A percentile compares a stretch with the other conserved stretches of the same genome.
These are phyloP conservation scores for Fusarium udum DNA, from an alignment of 2,329 filamentous ascomycete species.

Conservation along the genomic window DNA sequence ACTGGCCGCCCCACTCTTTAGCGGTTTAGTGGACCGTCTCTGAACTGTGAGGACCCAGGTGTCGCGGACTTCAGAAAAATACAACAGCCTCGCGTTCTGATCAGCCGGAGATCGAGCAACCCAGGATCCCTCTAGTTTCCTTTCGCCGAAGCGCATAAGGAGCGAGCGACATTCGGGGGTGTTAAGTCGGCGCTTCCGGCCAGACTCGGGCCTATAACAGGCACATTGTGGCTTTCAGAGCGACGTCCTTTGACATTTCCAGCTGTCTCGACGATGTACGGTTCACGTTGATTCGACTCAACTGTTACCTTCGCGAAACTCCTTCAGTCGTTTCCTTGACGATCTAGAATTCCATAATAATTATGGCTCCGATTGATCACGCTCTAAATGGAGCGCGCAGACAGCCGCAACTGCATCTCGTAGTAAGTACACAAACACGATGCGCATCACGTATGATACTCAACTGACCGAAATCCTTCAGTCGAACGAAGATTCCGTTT, in stretches of 20 bases:
- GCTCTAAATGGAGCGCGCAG: slow-evolving; percentile 51
- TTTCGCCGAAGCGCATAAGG: not conserved
- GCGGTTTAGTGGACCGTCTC: not conserved
- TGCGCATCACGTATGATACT: not conserved
- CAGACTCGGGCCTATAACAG: not conserved
- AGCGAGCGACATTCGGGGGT: not conserved
- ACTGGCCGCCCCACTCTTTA: not conserved
- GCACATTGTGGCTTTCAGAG: not conserved
- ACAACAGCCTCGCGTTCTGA: slow-evolving; percentile 29
- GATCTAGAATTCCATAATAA: not conserved
- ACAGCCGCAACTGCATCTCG: slow-evolving; percentile 58
- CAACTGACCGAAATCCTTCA: slow-evolving; percentile 52
- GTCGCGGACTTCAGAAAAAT: slow-evolving; percentile 35
- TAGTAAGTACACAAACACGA: slow-evolving; percentile 51
- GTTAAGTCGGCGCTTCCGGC: not conserved
- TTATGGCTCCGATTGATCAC: slow-evolving; percentile 38
- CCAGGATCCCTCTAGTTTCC: not conserved
- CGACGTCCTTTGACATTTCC: slow-evolving; percentile 5
- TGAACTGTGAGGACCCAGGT: not conserved
- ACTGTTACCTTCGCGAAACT: slow-evolving; percentile 14
- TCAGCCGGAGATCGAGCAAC: slow-evolving; percentile 3
- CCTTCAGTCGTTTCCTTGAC: not conserved
- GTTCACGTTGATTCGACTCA: slow-evolving; percentile 31
- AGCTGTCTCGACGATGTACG: slow-evolving; percentile 36
- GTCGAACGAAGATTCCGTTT: slow-evolving; percentile 89